Conservation (phyloP, 306 rosid species). For the Quercus dentata region DNA sequence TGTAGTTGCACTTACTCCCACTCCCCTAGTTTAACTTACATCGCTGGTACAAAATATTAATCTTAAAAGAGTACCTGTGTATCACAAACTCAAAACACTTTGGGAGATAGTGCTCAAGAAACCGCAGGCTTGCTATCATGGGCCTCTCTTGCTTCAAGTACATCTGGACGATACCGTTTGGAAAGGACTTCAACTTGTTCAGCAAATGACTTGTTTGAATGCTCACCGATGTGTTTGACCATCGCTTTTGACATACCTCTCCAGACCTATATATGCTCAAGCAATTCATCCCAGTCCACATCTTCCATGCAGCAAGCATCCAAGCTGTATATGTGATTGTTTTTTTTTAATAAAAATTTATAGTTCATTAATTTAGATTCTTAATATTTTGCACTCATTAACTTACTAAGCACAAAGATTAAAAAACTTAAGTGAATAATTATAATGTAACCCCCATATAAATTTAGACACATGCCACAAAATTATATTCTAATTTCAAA, state of each 20-base stretch:
- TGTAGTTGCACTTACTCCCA: no score
- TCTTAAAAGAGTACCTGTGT: not conserved
- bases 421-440: no score
- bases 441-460: no score
- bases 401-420: no score
- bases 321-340: conserved; percentile 11
- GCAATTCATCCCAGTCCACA: conserved; percentile 74
- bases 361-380: no score
- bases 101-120: conserved; percentile 22
- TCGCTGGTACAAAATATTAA: not conserved
- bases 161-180: conserved; percentile 49
- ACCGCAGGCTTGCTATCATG: conserved; percentile 44
- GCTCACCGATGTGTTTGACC: conserved; percentile 56
- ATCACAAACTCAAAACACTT: not conserved
- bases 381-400: no score
- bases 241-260: conserved; percentile 66
- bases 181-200: conserved; percentile 74
- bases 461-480: no score
- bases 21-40: no score
- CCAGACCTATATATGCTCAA: conserved; percentile 58
- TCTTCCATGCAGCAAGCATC: conserved; percentile 70
- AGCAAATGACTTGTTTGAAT: conserved; percentile 48
- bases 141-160: conserved; percentile 55
- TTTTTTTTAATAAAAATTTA: no score
- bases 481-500: no score